These are phyloP conservation scores for Choiromyces venosus DNA, from an alignment of 495 filamentous ascomycete genomes.

Conservation along the genomic window DNA sequence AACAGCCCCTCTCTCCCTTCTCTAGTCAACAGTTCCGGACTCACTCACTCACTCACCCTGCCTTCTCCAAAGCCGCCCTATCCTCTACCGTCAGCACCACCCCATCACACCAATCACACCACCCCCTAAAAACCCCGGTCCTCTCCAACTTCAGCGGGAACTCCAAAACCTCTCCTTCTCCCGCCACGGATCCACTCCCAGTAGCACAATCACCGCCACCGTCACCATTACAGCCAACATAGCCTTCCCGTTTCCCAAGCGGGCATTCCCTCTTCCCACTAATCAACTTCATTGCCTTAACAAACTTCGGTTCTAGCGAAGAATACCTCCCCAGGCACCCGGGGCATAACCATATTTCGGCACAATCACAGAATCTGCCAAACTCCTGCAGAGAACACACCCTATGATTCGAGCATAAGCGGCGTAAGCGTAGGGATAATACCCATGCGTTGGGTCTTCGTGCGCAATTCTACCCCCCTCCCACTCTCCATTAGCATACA, in stretches of 20 bases:
- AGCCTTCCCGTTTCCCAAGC: slow-evolving; percentile 11
- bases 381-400: slow-evolving; percentile 9
- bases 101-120: slow-evolving; percentile 32
- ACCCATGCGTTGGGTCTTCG: slow-evolving; percentile 14
- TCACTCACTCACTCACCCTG: neutral
- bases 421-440: slow-evolving; percentile 16
- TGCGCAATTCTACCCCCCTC: slow-evolving; percentile 21
- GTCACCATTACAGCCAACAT: neutral
- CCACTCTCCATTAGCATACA: neutral
- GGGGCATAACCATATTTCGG: slow-evolving; percentile 1
- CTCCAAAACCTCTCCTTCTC: neutral
- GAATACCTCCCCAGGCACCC: slow-evolving; percentile 14
- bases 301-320: neutral
- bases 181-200: slow-evolving; percentile 1
- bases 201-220: neutral
- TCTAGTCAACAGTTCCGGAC: neutral
- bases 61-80: slow-evolving; percentile 4
- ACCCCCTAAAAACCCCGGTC: slow-evolving; percentile 12
- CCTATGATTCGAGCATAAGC: slow-evolving; percentile 13
- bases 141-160: neutral
- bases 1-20: neutral
- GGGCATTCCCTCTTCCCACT: slow-evolving; percentile 5
- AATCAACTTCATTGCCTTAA: neutral
- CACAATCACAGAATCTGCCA: slow-evolving; percentile 25
- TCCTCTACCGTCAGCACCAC: slow-evolving; percentile 25